Conservation (phyloP, 345 rosid genomes). For the Rubroshorea leprosula region DNA sequence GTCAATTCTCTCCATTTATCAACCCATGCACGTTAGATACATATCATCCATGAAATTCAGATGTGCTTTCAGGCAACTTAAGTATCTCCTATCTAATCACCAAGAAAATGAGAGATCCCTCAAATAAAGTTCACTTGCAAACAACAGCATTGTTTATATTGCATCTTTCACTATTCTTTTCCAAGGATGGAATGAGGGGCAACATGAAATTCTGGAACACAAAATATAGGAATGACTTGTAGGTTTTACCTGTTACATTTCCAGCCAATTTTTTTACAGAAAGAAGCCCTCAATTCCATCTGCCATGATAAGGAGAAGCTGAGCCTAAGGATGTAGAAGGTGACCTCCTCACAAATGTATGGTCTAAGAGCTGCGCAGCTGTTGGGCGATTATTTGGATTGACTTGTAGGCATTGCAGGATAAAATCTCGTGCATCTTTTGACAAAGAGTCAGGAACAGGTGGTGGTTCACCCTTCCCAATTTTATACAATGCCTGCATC, state of each 20-base stretch:
- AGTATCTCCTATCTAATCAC: too few relatives aligned
- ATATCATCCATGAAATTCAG: too few relatives aligned
- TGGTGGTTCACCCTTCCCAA: conserved; percentile 67
- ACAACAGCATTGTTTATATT: too few relatives aligned
- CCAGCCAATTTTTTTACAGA: neutral
- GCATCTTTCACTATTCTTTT: too few relatives aligned
- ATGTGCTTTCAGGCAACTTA: too few relatives aligned
- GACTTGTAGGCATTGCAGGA: conserved; percentile 54
- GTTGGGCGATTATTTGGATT: conserved; percentile 63
- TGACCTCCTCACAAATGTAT: conserved; percentile 63
- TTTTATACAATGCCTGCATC: conserved; percentile 60
- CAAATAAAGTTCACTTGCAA: too few relatives aligned
- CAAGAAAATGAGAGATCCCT: too few relatives aligned
- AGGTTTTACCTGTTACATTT: neutral
- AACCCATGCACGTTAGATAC: too few relatives aligned
- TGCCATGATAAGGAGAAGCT: conserved; percentile 41
- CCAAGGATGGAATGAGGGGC: too few relatives aligned
- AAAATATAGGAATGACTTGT: too few relatives aligned
- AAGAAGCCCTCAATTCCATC: conserved; percentile 23
- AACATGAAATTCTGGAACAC: too few relatives aligned
- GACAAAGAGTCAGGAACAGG: conserved; percentile 51
- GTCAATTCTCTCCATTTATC: too few relatives aligned
- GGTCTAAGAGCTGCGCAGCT: conserved; percentile 63
- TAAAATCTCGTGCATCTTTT: conserved; percentile 61
- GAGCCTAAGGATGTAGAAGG: conserved; percentile 37